Base-by-base conservation (phyloP, 169 alveolate species). In the Babesia microti region DNA sequence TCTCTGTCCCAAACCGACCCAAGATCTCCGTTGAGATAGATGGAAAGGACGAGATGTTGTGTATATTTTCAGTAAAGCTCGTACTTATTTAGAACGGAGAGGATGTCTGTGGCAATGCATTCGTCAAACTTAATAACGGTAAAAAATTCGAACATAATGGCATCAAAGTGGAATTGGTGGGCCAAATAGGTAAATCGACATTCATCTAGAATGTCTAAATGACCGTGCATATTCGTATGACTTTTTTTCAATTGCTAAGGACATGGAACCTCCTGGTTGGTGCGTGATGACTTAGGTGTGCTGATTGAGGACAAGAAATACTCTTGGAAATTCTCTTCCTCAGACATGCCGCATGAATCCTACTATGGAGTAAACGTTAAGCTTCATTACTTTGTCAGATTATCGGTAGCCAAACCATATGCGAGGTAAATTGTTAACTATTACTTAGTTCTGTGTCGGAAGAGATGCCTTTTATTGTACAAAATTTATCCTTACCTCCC, bases 131-230 rank as follows among this genome's bases (percentile, higher is more conserved):
- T 57, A 82, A 85, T 49, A 92, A 93, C 0, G 96, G 94, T 24
- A 90, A 91, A 54, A 88, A 87, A 47, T 60, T 95, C 45, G 98
- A 95, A 39, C 99, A 97, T 69, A 85, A 88, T 59, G 99, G 99
- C 33, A 89, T 92, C 19, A 89, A 88, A 67, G 92, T 93, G 35
- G 98, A 93, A 63, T 81, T 96, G 24, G 82, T 92, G 26, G 99
- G 99, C 9, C 91, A 88, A 72, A 88, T 93, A 23, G 95, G 93
- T 83, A 79, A 26, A 59, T 78, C 19, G 39, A 40, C 17, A 54
- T 6, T 36, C 61, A 1, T 49, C 52, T 65, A 67, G 96, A 91
- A 63, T 87, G 75, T 67, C 65, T 84, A 23, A 82, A 78, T 66
- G 97, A 95, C 68, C 78, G 78, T 35, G 60, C 79, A 6, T 83